Percentiles rank a stretch among this genome's conserved stretches.
phyloP scores from a whole-genome alignment of 306 rosid species.

The Amphicarpaea edgeworthii region DNA sequence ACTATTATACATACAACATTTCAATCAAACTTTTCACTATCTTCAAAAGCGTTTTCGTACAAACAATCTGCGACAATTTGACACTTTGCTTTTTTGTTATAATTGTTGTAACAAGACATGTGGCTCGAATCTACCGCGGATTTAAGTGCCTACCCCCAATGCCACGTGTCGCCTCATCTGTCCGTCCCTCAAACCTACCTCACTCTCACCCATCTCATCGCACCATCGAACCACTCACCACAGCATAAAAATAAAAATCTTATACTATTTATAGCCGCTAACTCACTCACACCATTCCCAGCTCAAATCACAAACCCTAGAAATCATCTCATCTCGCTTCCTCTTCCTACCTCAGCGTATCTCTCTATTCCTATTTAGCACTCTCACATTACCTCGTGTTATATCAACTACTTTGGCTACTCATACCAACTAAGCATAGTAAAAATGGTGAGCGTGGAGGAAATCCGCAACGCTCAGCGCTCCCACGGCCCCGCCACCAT shows the following conservation, averaged over 20 bases:
- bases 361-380: too few relatives aligned
- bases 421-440: too few relatives aligned
- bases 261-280: not conserved
- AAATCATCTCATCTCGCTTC: too few relatives aligned
- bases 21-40: too few relatives aligned
- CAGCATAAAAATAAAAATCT: not conserved
- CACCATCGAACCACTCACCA: not conserved
- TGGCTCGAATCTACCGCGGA: conserved; percentile 30
- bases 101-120: not conserved
- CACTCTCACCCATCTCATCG: not conserved
- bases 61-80: too few relatives aligned
- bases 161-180: conserved; percentile 45
- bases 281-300: not conserved
- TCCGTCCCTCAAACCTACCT: conserved; percentile 58
- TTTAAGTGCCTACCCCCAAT: not conserved
- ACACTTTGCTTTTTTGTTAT: too few relatives aligned
- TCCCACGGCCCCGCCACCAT: conserved; percentile 66
- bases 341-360: not conserved
- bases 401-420: too few relatives aligned
- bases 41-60: too few relatives aligned
- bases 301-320: not conserved
- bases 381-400: too few relatives aligned
- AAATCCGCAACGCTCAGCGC: conserved; percentile 60
- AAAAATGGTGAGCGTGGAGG: conserved; percentile 59
- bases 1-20: too few relatives aligned